Percentiles rank a stretch among this genome's conserved stretches.
phyloP scores from a whole-genome alignment of 2,329 filamentous ascomycete genomes.

The Zymoseptoria ardabiliae region DNA sequence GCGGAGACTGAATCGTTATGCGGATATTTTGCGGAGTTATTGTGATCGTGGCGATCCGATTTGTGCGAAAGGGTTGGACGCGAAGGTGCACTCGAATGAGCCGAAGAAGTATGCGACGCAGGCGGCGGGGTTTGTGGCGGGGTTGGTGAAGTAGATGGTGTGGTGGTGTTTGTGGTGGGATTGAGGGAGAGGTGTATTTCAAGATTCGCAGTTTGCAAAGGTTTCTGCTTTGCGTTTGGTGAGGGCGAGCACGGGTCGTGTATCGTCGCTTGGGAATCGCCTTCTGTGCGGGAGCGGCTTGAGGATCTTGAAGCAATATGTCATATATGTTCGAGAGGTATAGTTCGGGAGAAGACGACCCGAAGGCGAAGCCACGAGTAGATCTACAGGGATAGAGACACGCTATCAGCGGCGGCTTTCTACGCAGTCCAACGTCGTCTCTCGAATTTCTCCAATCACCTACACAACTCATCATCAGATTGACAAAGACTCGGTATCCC shows the following conservation, averaged over 20 bases:
- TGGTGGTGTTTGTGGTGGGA: too few species aligned
- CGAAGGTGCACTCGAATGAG: slow-evolving; percentile 14
- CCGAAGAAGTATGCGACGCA: slow-evolving; percentile 14
- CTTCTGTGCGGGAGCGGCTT: too few species aligned
- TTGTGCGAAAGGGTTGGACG: slow-evolving; percentile 14
- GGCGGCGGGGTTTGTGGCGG: slow-evolving; percentile 16
- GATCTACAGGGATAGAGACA: not conserved
- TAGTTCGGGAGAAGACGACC: too few species aligned
- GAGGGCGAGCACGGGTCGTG: too few species aligned
- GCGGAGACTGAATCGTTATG: slow-evolving; percentile 13
- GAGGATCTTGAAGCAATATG: too few species aligned
- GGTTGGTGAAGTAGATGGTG: slow-evolving; percentile 2
- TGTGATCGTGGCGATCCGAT: slow-evolving; percentile 20
- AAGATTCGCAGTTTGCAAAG: too few species aligned
- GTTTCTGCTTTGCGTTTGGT: too few species aligned
- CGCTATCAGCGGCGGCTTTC: not conserved
- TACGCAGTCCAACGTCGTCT: not conserved
- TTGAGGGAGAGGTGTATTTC: too few species aligned
- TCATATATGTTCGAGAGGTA: too few species aligned
- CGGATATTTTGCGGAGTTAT: slow-evolving; percentile 16
- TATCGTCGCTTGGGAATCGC: too few species aligned
- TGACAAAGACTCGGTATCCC: not conserved
- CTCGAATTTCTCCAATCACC: not conserved
- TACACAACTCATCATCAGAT: not conserved
- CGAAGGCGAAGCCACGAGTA: too few species aligned